Evolutionary conservation across 1,284 basidiomycete species (phyloP).

Genomic region (Cryptococcus sp.): DNA sequence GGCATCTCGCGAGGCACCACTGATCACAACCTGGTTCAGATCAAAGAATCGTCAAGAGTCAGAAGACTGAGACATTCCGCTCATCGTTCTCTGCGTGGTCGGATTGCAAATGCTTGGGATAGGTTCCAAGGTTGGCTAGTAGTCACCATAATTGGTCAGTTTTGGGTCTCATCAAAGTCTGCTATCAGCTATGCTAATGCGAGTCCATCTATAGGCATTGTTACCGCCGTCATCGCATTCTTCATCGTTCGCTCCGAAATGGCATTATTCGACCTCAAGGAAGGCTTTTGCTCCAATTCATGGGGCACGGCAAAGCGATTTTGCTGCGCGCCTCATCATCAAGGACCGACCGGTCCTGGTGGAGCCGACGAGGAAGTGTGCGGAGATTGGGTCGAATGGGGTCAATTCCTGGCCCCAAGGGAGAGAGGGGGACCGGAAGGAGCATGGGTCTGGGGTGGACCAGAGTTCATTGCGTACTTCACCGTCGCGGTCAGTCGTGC

Average conservation of each 20-base stretch:
- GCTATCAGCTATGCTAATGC: background rate
- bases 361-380: conserved; percentile 58
- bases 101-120: conserved; percentile 70
- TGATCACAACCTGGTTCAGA: conserved; percentile 48
- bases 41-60: conserved; percentile 82
- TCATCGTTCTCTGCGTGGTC: conserved; percentile 70
- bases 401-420: conserved; percentile 50
- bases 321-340: conserved; percentile 64
- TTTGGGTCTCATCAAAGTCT: background rate
- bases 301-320: conserved; percentile 79
- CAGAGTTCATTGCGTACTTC: conserved; percentile 72
- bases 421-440: conserved; percentile 22
- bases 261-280: conserved; percentile 90
- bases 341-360: conserved; percentile 22
- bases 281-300: conserved; percentile 73
- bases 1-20: conserved; percentile 4
- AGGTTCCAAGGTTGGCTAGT: conserved; percentile 87
- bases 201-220: conserved; percentile 58
- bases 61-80: conserved; percentile 63
- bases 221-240: conserved; percentile 83
- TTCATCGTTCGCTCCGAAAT: conserved; percentile 83
- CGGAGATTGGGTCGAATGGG: conserved; percentile 74
- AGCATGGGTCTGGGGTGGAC: conserved; percentile 34
- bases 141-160: conserved; percentile 65
- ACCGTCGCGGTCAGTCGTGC: conserved; percentile 69